Evolutionary conservation across 441 rosid species (phyloP), one percentile per base, ranked within the genome.

Genomic region (Arabidopsis lyrata): DNA sequence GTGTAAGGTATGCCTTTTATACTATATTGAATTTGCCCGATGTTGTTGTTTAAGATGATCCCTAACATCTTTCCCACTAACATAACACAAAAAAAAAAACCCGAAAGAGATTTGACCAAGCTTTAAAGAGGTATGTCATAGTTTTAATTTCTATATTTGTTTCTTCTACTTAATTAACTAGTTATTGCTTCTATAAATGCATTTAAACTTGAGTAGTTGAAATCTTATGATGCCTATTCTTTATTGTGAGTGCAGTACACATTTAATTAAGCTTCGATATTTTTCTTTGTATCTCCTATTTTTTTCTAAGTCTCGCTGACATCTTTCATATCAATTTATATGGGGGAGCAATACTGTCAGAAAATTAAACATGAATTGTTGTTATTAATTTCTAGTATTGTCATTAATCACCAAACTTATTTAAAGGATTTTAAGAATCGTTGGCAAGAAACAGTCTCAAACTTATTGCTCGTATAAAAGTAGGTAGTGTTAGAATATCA

Each of bases 131-230:
- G 44, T 74, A 38, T 56, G 35, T 1, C 72, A 48, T 64, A 56
- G 12, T 66, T 66, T 27, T 57, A 49, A 42, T 42, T 75, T 75
- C 8, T 11, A 12, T 52, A 52, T 59, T 41, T 67, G 11, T 60
- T 42, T 31, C 32, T 42, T 55, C 2, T 34, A 35, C 18, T 20
- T 54, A 70, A 27, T 68, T 45, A 75, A 16, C 4, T 61, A 61
- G 62, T 61, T 68, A 35, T 53, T 75, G 74, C 59, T 54, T 60
- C 67, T 74, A 50, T 60, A 45, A 75, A 75, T 62, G 74, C 79
- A 75, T 68, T 68, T 62, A 68, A 62, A 44, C 74, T 53, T 68
- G 74, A 61, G 79, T 75, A 6, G 79, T 75, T 75, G 79, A 68
- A 75, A 68, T 68, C 57, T 68, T 75, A 54, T 61, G 57, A 54